These are phyloP conservation scores for Mesembryanthemum crystallinum DNA, from an alignment of 148 eudicot species.

Conservation along the genomic window DNA sequence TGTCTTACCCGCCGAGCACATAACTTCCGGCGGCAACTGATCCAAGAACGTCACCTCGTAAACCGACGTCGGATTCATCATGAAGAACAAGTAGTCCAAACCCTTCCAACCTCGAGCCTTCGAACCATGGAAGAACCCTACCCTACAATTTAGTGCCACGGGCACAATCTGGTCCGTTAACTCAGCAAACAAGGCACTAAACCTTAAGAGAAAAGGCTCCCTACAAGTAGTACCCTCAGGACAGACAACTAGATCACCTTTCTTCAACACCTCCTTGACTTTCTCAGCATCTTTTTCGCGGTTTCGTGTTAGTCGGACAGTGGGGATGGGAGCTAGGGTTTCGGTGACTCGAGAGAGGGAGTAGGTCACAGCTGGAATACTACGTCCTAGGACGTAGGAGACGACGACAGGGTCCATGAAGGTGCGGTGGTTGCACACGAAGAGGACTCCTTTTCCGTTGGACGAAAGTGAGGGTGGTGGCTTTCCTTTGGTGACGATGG, in stretches of 20 bases:
- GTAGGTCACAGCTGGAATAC: slow-evolving; percentile 21
- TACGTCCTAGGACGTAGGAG: slow-evolving; percentile 1
- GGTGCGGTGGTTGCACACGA: slow-evolving; percentile 29
- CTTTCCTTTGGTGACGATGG: slow-evolving; percentile 50
- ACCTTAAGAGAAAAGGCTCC: slow-evolving; percentile 32
- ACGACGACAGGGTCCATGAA: slow-evolving; percentile 28
- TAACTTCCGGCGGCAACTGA: slow-evolving; percentile 20
- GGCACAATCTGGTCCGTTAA: slow-evolving; percentile 36
- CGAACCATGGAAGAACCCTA: slow-evolving; percentile 40
- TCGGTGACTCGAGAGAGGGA: slow-evolving; percentile 14
- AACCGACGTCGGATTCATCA: slow-evolving; percentile 43
- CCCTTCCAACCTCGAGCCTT: slow-evolving; percentile 49
- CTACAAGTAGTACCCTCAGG: slow-evolving; percentile 39
- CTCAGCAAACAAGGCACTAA: slow-evolving; percentile 42
- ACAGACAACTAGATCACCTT: slow-evolving; percentile 21
- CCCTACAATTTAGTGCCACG: slow-evolving; percentile 28
- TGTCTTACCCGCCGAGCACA: slow-evolving; percentile 32
- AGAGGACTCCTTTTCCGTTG: slow-evolving; percentile 22
- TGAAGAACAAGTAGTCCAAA: slow-evolving; percentile 40
- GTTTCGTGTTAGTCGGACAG: slow-evolving; percentile 23
- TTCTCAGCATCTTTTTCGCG: slow-evolving; percentile 23
- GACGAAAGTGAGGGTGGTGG: slow-evolving; percentile 39
- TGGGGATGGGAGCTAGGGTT: slow-evolving; percentile 20
- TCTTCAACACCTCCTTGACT: slow-evolving; percentile 14
- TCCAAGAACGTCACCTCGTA: slow-evolving; percentile 46